Evolutionary conservation across 2,329 filamentous ascomycete genomes (phyloP), one percentile per base, ranked within the genome.

Genomic region (Colletotrichum costaricense): DNA sequence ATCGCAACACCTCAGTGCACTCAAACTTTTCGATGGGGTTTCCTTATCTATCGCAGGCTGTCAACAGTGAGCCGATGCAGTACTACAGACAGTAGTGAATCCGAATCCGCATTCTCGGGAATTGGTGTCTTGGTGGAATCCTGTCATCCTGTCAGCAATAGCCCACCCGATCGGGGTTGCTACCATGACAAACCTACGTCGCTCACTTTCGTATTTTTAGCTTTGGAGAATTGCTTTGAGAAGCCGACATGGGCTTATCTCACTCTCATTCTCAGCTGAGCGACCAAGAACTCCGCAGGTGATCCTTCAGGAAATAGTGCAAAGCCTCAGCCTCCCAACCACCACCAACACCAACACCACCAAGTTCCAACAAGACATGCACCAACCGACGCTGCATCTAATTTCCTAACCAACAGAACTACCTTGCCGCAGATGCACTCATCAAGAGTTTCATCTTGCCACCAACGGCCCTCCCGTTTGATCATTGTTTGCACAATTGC

Each of bases 111-210:
- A 49, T 8, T 19, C 42, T 49, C 42, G 42, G 42, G 19, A 49
- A 49, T 11, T 49, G 7, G 33, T 12, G 33, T 35, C 33, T 35
- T 42, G 38, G 49, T 26, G 22, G 16, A 57, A 59, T 68, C 69
- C 69, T 68, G 52, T 68, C 71, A 73, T 67, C 71, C 11, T 56
- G 66, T 68, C 66, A 68, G 66, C 57, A 30, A n/a, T 14, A 19
- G 42, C 42, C n/a, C 24, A 7, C 33, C 63, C 66, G 19, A 56
- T 56, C 24, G 28, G 57, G 56, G 9, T 55, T 30, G n/a, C 55
- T n/a, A 55, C 49, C 60, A 49, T 65, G 67, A 66, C 71, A 66
- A 66, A 58, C 5, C 56, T 30, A 16, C 19, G 7, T 49, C 19
- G 6, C 16, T 62, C 30, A 60, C 33, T 35, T 35, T 35, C 26